These are phyloP conservation scores for Solanum bukasovii DNA, from an alignment of 257 asterid species.

Conservation along the genomic window DNA sequence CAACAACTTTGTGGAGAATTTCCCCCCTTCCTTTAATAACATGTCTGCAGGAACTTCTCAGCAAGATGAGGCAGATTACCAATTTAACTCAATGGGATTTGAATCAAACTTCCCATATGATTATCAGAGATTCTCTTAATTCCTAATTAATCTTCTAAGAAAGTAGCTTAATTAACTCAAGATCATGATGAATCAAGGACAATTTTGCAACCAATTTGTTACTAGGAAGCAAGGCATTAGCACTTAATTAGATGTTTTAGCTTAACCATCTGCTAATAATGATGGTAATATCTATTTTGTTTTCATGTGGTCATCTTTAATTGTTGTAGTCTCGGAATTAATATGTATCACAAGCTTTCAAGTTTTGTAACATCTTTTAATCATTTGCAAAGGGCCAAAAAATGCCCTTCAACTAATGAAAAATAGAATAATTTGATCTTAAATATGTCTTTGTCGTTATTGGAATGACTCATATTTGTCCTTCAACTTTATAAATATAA, in stretches of 20 bases:
- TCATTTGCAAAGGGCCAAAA: not conserved
- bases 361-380: not conserved
- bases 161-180: not conserved
- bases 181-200: not conserved
- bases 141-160: not conserved
- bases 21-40: not conserved
- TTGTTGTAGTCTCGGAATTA: not conserved
- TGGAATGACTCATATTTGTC: not conserved
- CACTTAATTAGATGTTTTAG: not conserved
- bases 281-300: not conserved
- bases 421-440: not conserved
- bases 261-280: not conserved
- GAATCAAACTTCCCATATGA: constrained; percentile 31
- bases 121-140: constrained; percentile 8
- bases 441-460: not conserved
- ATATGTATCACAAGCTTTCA: not conserved
- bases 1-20: not conserved
- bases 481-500: not conserved
- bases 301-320: not conserved
- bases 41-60: not conserved
- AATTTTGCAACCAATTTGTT: not conserved
- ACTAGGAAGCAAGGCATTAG: not conserved
- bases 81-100: constrained; percentile 23
- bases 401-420: not conserved
- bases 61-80: constrained; percentile 12